A percentile compares a stretch with the other conserved stretches of the same genome.
Conservation (phyloP, 495 filamentous ascomycete genomes). For the Cercophora scortea region DNA sequence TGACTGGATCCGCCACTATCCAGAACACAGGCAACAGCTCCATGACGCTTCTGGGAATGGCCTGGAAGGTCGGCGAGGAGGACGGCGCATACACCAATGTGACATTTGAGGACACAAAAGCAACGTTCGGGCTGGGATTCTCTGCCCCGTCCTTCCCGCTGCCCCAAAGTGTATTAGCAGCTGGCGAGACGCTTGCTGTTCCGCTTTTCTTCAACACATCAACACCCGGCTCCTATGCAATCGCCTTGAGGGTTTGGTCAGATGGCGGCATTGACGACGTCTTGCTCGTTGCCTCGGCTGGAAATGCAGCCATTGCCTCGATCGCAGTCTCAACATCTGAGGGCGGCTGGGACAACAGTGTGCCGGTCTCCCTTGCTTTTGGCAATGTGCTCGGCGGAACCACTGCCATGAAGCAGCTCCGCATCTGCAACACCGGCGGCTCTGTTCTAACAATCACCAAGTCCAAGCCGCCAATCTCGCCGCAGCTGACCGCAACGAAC, state of each 20-base stretch:
- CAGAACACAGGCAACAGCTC: constrained; percentile 27
- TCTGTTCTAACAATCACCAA: constrained; percentile 37
- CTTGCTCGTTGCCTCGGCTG: constrained; percentile 30
- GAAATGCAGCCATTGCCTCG: constrained; percentile 31
- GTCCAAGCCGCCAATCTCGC: constrained; percentile 41
- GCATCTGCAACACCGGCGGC: constrained; percentile 35
- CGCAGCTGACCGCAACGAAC: constrained; percentile 27
- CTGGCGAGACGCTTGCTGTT: constrained; percentile 21
- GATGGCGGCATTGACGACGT: constrained; percentile 33
- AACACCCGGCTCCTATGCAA: constrained; percentile 29
- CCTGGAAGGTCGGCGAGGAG: constrained; percentile 25
- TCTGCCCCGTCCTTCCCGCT: constrained; percentile 31
- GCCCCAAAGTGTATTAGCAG: constrained; percentile 27
- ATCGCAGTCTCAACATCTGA: constrained; percentile 40
- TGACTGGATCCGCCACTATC: constrained; percentile 21
- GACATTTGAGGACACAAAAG: constrained; percentile 2
- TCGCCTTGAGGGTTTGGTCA: constrained; percentile 30
- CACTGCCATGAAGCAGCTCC: constrained; percentile 29
- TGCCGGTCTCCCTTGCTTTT: constrained; percentile 31
- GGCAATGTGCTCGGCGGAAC: constrained; percentile 34
- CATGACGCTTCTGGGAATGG: constrained; percentile 26
- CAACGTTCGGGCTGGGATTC: constrained; percentile 22
- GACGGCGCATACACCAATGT: constrained; percentile 17
- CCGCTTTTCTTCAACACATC: constrained; percentile 33
- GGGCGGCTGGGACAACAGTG: constrained; percentile 37